Conservation (phyloP, 768 basidiomycete species). For the Calocybe gangraenosa region DNA sequence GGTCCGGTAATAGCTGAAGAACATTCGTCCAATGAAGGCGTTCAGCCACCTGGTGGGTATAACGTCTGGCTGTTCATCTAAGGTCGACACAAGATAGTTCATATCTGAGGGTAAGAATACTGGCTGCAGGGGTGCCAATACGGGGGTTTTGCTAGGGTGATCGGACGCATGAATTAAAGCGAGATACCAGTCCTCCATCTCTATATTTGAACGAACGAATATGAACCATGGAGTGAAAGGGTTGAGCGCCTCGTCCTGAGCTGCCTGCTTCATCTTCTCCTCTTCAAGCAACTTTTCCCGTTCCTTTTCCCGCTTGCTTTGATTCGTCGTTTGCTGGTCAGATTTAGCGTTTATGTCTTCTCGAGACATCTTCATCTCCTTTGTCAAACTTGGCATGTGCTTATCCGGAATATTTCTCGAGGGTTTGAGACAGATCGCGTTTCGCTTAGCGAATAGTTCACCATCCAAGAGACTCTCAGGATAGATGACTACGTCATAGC, state of each 20-base stretch:
- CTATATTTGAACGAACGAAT: slow-evolving; percentile 80
- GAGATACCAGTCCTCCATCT: slow-evolving; percentile 98
- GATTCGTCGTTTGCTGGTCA: slow-evolving; percentile 21
- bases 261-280: slow-evolving; percentile 40
- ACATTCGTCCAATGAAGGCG: slow-evolving; percentile 86
- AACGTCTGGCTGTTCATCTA: slow-evolving; percentile 93
- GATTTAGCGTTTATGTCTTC: slow-evolving; percentile 27
- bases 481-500: slow-evolving; percentile 72
- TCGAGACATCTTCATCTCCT: slow-evolving; percentile 42
- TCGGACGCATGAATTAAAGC: slow-evolving; percentile 73
- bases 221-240: slow-evolving; percentile 82
- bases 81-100: slow-evolving; percentile 72
- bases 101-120: slow-evolving; percentile 80
- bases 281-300: slow-evolving; percentile 28
- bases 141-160: slow-evolving; percentile 57
- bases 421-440: slow-evolving; percentile 76
- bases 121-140: slow-evolving; percentile 51
- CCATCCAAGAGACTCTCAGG: slow-evolving; percentile 77
- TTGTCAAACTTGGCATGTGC: slow-evolving; percentile 45
- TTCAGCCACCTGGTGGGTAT: slow-evolving; percentile 99
- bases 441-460: slow-evolving; percentile 87
- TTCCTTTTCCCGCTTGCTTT: slow-evolving; percentile 34
- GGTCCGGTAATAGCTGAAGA: slow-evolving; percentile 90
- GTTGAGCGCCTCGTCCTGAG: slow-evolving; percentile 48
- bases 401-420: slow-evolving; percentile 31